These are phyloP conservation scores for Allium sativum DNA, from an alignment of 106 monocot genomes.

Conservation along the genomic window DNA sequence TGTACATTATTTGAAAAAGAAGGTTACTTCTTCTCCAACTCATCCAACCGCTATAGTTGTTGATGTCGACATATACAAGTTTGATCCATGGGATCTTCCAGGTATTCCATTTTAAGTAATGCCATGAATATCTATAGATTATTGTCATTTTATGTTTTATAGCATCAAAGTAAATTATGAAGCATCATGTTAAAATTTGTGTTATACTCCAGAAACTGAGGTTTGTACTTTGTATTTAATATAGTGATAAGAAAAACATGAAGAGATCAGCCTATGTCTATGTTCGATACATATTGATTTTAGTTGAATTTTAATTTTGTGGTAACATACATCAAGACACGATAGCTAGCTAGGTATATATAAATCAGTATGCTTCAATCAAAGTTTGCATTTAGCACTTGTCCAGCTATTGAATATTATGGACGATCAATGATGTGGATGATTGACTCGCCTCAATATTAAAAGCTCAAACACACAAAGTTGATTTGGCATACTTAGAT, in stretches of 20 bases:
- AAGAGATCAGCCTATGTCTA: no score
- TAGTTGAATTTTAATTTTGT: no score
- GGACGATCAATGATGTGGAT: background rate
- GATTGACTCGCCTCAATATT: background rate
- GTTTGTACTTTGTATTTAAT: background rate
- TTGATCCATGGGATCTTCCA: constrained; percentile 33
- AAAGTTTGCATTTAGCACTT: background rate
- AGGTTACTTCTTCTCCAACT: constrained; percentile 7
- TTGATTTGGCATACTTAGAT: background rate
- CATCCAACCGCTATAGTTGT: constrained; percentile 9
- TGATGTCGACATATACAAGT: constrained; percentile 24
- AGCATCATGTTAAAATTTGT: background rate
- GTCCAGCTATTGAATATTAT: background rate
- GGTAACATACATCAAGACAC: no score
- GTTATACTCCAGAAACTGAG: background rate
- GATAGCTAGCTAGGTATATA: no score
- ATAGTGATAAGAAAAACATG: background rate
- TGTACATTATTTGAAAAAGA: constrained; percentile 17
- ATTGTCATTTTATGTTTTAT: background rate
- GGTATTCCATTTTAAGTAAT: constrained; percentile 2
- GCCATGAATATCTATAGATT: background rate
- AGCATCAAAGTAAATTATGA: background rate
- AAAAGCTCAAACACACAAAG: background rate
- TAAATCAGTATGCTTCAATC: no score
- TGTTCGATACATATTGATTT: no score